Evolutionary conservation across 208 protist genomes (phyloP).

Genomic region (Acanthamoeba royreba): DNA sequence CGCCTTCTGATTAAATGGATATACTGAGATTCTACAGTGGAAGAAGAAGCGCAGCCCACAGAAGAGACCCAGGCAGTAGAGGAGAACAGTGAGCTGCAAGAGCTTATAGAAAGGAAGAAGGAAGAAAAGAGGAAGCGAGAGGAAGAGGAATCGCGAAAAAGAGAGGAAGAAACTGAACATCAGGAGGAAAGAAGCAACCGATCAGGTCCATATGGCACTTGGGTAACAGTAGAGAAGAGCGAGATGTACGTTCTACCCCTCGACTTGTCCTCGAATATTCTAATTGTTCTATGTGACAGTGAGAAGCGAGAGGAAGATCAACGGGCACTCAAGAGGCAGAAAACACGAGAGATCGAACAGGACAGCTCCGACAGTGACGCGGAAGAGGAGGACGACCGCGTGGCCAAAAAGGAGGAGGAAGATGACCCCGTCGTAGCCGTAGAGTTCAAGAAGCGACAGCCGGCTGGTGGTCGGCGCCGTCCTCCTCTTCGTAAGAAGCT

Average conservation of each 20-base stretch:
- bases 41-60: too few relatives aligned
- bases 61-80: too few relatives aligned
- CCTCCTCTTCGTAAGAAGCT: neutral
- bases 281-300: too few relatives aligned
- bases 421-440: neutral
- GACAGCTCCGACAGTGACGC: neutral
- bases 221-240: neutral
- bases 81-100: neutral
- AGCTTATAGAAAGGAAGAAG: neutral
- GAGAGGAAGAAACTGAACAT: neutral
- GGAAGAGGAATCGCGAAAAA: neutral
- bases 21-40: neutral
- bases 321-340: neutral
- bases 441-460: neutral
- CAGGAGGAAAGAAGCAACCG: neutral
- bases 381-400: neutral
- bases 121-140: neutral
- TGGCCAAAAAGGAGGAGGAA: neutral
- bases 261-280: too few relatives aligned
- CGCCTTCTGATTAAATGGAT: neutral
- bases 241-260: neutral
- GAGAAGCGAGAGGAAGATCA: neutral
- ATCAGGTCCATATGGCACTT: neutral
- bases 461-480: neutral
- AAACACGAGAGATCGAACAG: neutral